A percentile compares a stretch with the other conserved stretches of the same genome.
Conservation (phyloP, 805 yeast genomes). For the Pichia thaimueangensis region DNA sequence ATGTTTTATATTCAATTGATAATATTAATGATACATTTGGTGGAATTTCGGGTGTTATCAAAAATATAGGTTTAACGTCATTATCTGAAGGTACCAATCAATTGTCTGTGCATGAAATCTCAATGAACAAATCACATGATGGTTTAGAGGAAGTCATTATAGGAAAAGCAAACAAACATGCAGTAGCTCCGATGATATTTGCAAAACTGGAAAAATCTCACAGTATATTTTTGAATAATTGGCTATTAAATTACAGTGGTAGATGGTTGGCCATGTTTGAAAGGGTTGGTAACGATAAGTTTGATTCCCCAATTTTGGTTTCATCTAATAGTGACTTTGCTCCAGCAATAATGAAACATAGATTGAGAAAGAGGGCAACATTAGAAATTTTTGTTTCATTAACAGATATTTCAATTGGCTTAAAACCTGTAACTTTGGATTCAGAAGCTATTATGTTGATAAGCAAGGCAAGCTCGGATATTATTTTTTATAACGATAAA, state of each 20-base stretch:
- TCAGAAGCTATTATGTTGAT: constrained; percentile 50
- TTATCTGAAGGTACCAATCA: constrained; percentile 12
- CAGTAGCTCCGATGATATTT: constrained; percentile 12
- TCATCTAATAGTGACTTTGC: not conserved
- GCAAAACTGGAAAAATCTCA: constrained; percentile 20
- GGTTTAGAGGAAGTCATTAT: constrained; percentile 3
- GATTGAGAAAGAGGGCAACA: constrained; percentile 11
- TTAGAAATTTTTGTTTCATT: constrained; percentile 28
- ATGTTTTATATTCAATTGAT: constrained; percentile 13
- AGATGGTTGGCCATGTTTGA: constrained; percentile 47
- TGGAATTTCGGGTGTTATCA: constrained; percentile 18
- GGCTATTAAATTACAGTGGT: constrained; percentile 52
- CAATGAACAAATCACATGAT: constrained; percentile 1
- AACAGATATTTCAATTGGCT: constrained; percentile 51
- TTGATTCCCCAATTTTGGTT: constrained; percentile 1
- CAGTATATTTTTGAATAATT: constrained; percentile 41
- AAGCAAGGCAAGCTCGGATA: constrained; percentile 48
- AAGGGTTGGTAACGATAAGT: constrained; percentile 6
- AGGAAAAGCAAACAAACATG: constrained; percentile 9
- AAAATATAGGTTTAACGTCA: constrained; percentile 15
- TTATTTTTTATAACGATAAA: constrained; percentile 30
- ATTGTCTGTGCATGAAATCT: constrained; percentile 4
- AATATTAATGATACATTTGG: constrained; percentile 31
- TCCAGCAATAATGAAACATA: not conserved
- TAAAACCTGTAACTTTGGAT: constrained; percentile 54